These are phyloP conservation scores for Citrus medica DNA, from an alignment of 345 rosid genomes.

Conservation along the genomic window DNA sequence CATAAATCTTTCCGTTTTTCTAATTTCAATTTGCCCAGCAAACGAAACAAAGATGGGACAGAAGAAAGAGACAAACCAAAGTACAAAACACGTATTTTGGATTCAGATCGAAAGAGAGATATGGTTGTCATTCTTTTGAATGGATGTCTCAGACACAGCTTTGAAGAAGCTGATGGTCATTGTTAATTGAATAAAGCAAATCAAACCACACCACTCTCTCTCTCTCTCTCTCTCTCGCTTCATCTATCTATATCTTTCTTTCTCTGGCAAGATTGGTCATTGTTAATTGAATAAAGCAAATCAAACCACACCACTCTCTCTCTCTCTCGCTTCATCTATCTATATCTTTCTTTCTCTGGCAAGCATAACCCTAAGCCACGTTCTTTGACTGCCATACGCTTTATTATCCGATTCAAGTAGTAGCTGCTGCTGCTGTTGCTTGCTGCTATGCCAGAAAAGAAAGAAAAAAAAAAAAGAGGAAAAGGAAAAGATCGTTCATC, in stretches of 20 bases:
- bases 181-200: neutral
- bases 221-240: neutral
- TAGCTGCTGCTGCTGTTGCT: neutral
- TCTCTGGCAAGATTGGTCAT: slow-evolving; percentile 18
- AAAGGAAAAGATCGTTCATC: no score
- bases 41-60: neutral
- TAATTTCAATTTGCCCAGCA: neutral
- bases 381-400: slow-evolving; percentile 30
- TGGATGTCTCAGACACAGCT: no score
- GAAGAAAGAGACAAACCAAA: slow-evolving; percentile 15
- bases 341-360: slow-evolving; percentile 10
- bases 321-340: neutral
- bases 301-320: neutral
- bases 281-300: neutral
- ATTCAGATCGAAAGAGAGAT: neutral
- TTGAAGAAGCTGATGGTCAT: neutral
- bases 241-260: neutral
- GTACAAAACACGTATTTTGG: neutral
- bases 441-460: no score
- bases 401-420: slow-evolving; percentile 20
- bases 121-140: neutral
- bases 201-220: no score
- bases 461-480: neutral
- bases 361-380: slow-evolving; percentile 38
- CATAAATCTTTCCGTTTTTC: no score